Evolutionary conservation across 148 eudicot species (phyloP).

Genomic region (Diospyros lotus): DNA sequence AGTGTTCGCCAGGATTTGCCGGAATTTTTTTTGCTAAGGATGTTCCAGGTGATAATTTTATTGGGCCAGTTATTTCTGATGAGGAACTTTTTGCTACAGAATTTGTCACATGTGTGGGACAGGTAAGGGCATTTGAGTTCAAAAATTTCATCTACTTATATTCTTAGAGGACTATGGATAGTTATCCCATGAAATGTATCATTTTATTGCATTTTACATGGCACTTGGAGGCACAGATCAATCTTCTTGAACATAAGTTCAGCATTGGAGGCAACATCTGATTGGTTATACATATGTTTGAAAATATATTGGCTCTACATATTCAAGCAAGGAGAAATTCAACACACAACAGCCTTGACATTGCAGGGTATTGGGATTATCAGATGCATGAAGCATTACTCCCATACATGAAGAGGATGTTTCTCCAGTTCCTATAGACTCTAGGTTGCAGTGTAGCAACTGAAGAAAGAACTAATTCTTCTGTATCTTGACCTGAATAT

Average conservation of each 20-base stretch:
- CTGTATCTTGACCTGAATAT: too few relatives aligned
- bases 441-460: too few relatives aligned
- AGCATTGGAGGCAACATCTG: neutral
- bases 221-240: neutral
- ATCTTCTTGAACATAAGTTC: neutral
- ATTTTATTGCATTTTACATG: neutral
- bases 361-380: too few relatives aligned
- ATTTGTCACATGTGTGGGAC: conserved; percentile 95
- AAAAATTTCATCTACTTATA: neutral
- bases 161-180: neutral
- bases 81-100: conserved; percentile 94
- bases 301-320: neutral
- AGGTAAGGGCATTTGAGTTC: conserved; percentile 37
- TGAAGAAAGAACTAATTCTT: too few relatives aligned
- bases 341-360: too few relatives aligned
- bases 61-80: conserved; percentile 73
- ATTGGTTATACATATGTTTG: neutral
- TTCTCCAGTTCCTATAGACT: too few relatives aligned
- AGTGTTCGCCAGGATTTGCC: conserved; percentile 70
- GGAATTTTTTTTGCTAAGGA: conserved; percentile 83
- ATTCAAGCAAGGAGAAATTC: too few relatives aligned
- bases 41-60: conserved; percentile 67
- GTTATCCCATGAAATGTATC: neutral
- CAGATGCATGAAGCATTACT: too few relatives aligned
- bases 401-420: too few relatives aligned